Conservation (phyloP, 2,329 filamentous ascomycete genomes). For the Stemphylium beticola region DNA sequence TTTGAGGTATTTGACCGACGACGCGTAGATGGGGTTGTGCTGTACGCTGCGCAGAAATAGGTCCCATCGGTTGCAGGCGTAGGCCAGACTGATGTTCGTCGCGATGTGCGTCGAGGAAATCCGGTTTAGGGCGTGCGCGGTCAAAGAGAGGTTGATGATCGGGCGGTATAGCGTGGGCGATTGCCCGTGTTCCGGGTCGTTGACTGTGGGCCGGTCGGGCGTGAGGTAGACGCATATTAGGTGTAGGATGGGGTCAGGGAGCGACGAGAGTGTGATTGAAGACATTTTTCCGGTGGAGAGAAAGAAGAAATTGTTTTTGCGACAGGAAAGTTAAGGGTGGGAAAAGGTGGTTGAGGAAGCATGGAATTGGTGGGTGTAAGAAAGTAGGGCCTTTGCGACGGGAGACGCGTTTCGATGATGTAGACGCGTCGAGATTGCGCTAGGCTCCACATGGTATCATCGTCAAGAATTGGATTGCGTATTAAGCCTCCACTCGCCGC, state of each 20-base stretch:
- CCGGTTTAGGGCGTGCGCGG: constrained; percentile 7
- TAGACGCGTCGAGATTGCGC: constrained; percentile 13
- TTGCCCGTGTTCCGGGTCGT: constrained; percentile 8
- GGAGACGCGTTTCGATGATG: constrained; percentile 15
- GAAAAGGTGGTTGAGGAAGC: not conserved
- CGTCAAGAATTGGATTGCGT: no score
- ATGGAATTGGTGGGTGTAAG: not conserved
- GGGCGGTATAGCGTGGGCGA: constrained; percentile 8
- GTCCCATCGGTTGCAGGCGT: constrained; percentile 1
- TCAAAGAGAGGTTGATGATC: constrained; percentile 11
- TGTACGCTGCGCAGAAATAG: constrained; percentile 5
- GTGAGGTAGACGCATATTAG: constrained; percentile 10
- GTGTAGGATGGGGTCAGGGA: constrained; percentile 12
- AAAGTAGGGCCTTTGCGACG: not conserved
- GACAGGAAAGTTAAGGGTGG: not conserved
- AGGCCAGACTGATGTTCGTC: constrained; percentile 9
- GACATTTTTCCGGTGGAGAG: not conserved
- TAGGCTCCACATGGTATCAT: constrained; percentile 1
- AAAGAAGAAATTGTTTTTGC: not conserved
- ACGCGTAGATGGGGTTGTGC: constrained; percentile 6
- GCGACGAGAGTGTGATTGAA: not conserved
- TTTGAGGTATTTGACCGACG: constrained; percentile 10
- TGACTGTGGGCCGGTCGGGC: constrained; percentile 8
- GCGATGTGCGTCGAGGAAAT: constrained; percentile 12
- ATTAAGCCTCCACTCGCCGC: no score